Base-by-base conservation (phyloP, 768 basidiomycete genomes). In the Auricularia sp. region DNA sequence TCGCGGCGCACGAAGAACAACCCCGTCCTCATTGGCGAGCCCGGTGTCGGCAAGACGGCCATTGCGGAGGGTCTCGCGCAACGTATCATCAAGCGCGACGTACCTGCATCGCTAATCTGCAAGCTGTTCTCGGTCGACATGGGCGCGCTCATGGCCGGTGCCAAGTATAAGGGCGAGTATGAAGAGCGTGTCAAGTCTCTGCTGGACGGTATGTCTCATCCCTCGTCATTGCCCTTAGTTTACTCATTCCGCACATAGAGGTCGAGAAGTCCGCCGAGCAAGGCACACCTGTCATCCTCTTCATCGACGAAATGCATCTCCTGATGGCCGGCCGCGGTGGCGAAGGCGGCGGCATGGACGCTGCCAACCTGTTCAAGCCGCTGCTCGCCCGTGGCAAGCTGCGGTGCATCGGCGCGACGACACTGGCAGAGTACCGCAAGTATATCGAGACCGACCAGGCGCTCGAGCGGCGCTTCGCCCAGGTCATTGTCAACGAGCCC, bases 51-150 rank as follows among this genome's bases (percentile, higher is more conserved):
- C 3, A 99, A 99, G 77, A 97, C 95, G 0, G 86, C 93, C 23
- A 91, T 98, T 62, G 93, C 87, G 5, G 96, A 99, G 79, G 94
- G 93, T 43, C 86, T 99, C 6, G 95, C 96, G 0, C 95, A 96
- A 72, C 86, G 96, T 59, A 96, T 98, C 67, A 85, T 97, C 70
- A 93, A 93, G 69, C 86, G 93, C 60, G 94, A 98, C 75, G 92
- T 94, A 6, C 93, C 93, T 33, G 83, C 81, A 18, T 83, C 80
- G 59, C 74, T 95, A 35, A 80, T 93, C 61, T 83, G 84, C 2
- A 84, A 90, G 8, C 79, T 95, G 10, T 93, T 83, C 73, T 88
- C 92, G 4, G 81, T 98, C 36, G 95, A 97, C 72, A 91, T 97
- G 89, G 95, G 95, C 67, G 92, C 94, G 1, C 83, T 98, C 63